Base-by-base conservation (phyloP, 176 grass and related monocot genomes). In the Oryza brachyantha region DNA sequence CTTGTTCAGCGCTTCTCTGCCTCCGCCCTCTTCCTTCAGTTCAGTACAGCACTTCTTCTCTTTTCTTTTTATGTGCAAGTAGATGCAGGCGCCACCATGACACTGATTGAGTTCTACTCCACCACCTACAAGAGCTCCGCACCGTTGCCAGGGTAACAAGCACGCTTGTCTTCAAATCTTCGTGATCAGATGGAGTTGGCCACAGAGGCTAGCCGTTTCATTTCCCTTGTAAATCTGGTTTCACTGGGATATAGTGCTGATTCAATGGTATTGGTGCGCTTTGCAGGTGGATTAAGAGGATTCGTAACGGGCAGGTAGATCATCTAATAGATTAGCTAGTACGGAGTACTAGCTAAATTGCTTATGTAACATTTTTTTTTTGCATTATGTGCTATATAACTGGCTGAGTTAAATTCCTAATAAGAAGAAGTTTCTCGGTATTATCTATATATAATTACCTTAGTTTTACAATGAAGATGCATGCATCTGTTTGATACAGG, bases 271-370 rank as follows among this genome's bases (percentile, higher is more conserved):
- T 19, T 75, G 22, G 34, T 72, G 54, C 32, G 5, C 27, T 55
- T 29, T 61, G 71, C 89, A 97, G 95, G 62, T 97, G 95, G 95
- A 36, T 97, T 69, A 77, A 90, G n/a, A 94, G 95, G 61, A 92
- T 94, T 86, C 79, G 65, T 75, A 92, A 94, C 72, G 89, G 95
- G 8, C 95, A 92, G 95, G 91, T 94, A 74, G 74, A 21, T 2
- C 34, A 46, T 50, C 40, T 35, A 22, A 3, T 13, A 70, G n/a
- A 29, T 5, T 13, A 70, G 22, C 48, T 3, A 16, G 46, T 50
- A n/a, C n/a, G n/a, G n/a, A n/a, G n/a, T n/a, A 58, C 22, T 63
- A 41, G 48, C 43, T 41, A 58, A 76, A 17, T 39, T 78, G 13
- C 3, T 12, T 14, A 16, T 24, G 35, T 57, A 2, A 55, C 65